A percentile compares a stretch with the other conserved stretches of the same genome.
Conservation (phyloP, 768 basidiomycete species). For the Suillus subalutaceus region DNA sequence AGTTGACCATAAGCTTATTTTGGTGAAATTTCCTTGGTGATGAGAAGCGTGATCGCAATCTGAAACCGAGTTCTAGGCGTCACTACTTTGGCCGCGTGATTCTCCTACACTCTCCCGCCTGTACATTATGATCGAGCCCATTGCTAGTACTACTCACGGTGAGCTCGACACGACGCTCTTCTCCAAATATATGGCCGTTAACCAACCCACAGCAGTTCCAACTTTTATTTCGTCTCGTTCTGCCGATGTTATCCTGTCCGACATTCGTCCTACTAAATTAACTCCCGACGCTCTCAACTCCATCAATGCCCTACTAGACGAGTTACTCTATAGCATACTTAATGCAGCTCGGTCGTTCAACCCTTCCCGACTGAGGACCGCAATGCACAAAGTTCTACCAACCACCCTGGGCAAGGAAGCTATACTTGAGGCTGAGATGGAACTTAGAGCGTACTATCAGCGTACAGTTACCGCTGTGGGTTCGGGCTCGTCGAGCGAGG, state of each 20-base stretch:
- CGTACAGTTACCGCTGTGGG: conserved; percentile 50
- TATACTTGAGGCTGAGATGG: conserved; percentile 89
- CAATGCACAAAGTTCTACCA: conserved; percentile 71
- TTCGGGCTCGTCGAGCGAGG: conserved; percentile 39
- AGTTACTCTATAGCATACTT: conserved; percentile 77
- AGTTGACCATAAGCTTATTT: conserved; percentile 4
- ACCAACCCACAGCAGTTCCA: conserved; percentile 46
- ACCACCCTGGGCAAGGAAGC: conserved; percentile 90
- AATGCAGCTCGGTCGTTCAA: conserved; percentile 65
- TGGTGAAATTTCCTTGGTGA: conserved; percentile 7
- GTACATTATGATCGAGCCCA: conserved; percentile 47
- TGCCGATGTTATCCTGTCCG: conserved; percentile 90
- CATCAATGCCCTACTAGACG: conserved; percentile 84
- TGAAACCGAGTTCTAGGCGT: conserved; percentile 11
- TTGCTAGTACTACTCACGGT: conserved; percentile 39
- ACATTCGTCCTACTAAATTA: conserved; percentile 89
- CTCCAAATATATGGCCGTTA: conserved; percentile 10
- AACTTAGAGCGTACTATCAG: conserved; percentile 88
- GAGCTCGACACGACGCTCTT: conserved; percentile 28
- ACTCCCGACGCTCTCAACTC: conserved; percentile 73
- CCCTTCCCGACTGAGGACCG: conserved; percentile 73
- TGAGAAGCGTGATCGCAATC: conserved; percentile 13
- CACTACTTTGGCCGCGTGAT: conserved; percentile 11
- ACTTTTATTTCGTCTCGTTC: conserved; percentile 81
- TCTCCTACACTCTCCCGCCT: conserved; percentile 16